phyloP scores from a whole-genome alignment of 2,329 filamentous ascomycete genomes.

The Zymoseptoria tritici region DNA sequence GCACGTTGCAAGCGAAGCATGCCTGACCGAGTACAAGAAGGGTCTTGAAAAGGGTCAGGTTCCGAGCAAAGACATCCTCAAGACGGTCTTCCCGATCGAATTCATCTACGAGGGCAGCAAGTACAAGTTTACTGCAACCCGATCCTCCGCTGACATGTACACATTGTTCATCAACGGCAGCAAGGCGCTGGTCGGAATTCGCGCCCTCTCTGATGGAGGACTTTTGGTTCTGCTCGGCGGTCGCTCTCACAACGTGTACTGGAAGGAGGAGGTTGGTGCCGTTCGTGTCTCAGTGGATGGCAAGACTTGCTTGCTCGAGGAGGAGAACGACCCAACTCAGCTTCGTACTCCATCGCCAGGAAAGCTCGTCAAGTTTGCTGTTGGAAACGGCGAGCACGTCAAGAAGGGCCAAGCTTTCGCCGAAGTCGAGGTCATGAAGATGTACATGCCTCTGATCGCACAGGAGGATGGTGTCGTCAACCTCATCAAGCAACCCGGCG shows the following conservation, averaged over 20 bases:
- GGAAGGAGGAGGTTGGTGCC: slow-evolving; percentile 97
- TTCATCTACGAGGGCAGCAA: slow-evolving; percentile 97
- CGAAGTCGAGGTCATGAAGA: slow-evolving; percentile 99
- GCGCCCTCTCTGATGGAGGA: slow-evolving; percentile 87
- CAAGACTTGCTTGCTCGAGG: slow-evolving; percentile 95
- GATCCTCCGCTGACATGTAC: slow-evolving; percentile 88
- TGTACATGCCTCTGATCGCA: slow-evolving; percentile 98
- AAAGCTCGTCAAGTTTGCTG: slow-evolving; percentile 95
- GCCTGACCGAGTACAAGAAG: slow-evolving; percentile 76
- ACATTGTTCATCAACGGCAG: slow-evolving; percentile 98
- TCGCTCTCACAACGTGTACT: slow-evolving; percentile 96
- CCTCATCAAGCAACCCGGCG: slow-evolving; percentile 97
- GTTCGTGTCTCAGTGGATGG: slow-evolving; percentile 93
- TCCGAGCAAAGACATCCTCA: slow-evolving; percentile 89
- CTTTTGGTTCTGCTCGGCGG: slow-evolving; percentile 84
- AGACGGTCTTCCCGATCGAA: slow-evolving; percentile 94
- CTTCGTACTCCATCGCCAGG: slow-evolving; percentile 89
- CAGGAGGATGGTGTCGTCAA: slow-evolving; percentile 94
- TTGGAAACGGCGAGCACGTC: slow-evolving; percentile 92
- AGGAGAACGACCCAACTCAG: slow-evolving; percentile 98
- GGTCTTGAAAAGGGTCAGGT: slow-evolving; percentile 96
- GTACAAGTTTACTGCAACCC: slow-evolving; percentile 97
- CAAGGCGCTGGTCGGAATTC: slow-evolving; percentile 87
- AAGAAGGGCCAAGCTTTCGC: slow-evolving; percentile 87
- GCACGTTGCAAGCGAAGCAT: slow-evolving; percentile 85